Conservation (phyloP, 2,329 filamentous ascomycete genomes). For the Calonectria pauciramosa region DNA sequence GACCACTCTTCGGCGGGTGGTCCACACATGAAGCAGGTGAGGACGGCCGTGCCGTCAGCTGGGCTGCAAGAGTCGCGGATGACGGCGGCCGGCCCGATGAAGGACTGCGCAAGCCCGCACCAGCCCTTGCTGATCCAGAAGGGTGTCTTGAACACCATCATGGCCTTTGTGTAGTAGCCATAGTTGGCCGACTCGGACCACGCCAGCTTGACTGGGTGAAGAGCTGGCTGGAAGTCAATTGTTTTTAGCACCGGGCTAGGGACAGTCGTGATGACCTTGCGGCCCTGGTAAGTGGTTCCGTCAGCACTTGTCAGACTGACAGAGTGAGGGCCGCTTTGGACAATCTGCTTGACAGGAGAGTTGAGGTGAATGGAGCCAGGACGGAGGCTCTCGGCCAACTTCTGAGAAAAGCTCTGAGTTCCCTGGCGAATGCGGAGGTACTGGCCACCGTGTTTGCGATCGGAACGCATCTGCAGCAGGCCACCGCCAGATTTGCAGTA, state of each 20-base stretch:
- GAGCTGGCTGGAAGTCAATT: constrained; percentile 61
- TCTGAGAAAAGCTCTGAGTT: constrained; percentile 56
- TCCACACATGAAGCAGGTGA: constrained; percentile 59
- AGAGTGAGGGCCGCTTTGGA: constrained; percentile 38
- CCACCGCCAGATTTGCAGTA: constrained; percentile 68
- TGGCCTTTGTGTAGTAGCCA: constrained; percentile 66
- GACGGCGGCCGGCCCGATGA: constrained; percentile 60
- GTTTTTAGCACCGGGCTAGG: constrained; percentile 60
- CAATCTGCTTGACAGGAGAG: constrained; percentile 48
- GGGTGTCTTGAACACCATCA: constrained; percentile 56
- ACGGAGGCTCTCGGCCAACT: constrained; percentile 52
- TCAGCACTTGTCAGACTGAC: constrained; percentile 41
- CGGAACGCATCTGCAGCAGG: constrained; percentile 65
- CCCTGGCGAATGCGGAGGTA: constrained; percentile 64
- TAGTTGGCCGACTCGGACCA: constrained; percentile 51
- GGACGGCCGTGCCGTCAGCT: constrained; percentile 45
- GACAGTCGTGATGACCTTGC: constrained; percentile 63
- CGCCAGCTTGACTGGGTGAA: constrained; percentile 56
- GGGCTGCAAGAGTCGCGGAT: constrained; percentile 58
- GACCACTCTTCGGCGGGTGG: constrained; percentile 51
- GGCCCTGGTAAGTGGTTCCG: constrained; percentile 50
- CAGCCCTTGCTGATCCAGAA: constrained; percentile 56
- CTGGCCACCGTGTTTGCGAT: constrained; percentile 66
- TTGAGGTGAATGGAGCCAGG: constrained; percentile 45
- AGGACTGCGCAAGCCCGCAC: constrained; percentile 61